Evolutionary conservation across 1,139 yeast species (phyloP).

Genomic region (Yamadazyma mexicana): DNA sequence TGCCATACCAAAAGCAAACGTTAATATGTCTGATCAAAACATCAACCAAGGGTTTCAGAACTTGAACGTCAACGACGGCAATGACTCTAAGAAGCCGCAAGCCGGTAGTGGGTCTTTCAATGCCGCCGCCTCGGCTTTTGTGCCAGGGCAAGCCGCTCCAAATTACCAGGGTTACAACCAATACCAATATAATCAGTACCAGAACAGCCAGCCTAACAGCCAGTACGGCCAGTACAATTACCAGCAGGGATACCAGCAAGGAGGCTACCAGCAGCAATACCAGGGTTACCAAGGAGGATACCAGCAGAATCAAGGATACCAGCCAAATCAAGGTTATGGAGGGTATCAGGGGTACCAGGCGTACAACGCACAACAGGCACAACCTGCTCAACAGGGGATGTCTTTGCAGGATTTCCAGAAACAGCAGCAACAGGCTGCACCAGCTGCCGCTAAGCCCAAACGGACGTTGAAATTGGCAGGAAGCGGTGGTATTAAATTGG

Average conservation of each 20-base stretch:
- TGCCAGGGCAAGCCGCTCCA: constrained; percentile 15
- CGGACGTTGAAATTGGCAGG: constrained; percentile 64
- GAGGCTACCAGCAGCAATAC: constrained; percentile 17
- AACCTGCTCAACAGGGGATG: constrained; percentile 54
- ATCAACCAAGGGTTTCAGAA: constrained; percentile 57
- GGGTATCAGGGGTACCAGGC: constrained; percentile 23
- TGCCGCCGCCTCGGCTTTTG: constrained; percentile 16
- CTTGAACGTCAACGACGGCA: constrained; percentile 32
- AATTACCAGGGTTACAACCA: constrained; percentile 8
- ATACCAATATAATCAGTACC: constrained; percentile 3
- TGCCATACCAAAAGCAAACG: not conserved
- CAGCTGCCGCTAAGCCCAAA: constrained; percentile 51
- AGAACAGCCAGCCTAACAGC: constrained; percentile 9
- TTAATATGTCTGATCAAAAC: constrained; percentile 24
- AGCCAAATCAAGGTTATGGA: constrained; percentile 18
- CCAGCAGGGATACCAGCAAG: constrained; percentile 13
- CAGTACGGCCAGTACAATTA: constrained; percentile 19
- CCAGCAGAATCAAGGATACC: constrained; percentile 7
- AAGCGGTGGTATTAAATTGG: constrained; percentile 67
- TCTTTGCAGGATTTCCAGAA: constrained; percentile 86
- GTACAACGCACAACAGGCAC: constrained; percentile 25
- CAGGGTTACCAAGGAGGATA: constrained; percentile 21
- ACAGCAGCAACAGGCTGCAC: constrained; percentile 57
- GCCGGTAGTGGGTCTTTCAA: constrained; percentile 11
- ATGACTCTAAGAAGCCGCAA: constrained; percentile 18